Conservation (phyloP, 306 rosid genomes). For the Prunus salicina region DNA sequence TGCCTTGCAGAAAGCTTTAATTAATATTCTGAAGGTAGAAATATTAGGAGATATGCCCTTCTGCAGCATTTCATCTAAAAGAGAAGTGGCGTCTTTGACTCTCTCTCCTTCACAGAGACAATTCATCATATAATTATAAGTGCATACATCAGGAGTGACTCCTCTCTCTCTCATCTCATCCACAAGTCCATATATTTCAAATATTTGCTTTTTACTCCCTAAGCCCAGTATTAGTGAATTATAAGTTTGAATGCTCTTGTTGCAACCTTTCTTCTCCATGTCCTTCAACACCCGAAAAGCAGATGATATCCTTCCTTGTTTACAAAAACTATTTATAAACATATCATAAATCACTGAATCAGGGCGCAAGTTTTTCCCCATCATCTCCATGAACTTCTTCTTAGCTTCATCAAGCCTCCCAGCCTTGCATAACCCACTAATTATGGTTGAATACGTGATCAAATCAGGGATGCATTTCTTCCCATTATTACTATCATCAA, state of each 20-base stretch:
- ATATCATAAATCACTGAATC: conserved; percentile 70
- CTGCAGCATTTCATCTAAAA: conserved; percentile 86
- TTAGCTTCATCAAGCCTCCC: conserved; percentile 92
- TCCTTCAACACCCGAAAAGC: conserved; percentile 93
- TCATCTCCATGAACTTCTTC: conserved; percentile 78
- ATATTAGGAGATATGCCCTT: conserved; percentile 75
- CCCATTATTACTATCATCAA: conserved; percentile 47
- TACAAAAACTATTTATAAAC: conserved; percentile 65
- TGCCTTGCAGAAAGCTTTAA: conserved; percentile 68
- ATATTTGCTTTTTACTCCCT: conserved; percentile 64
- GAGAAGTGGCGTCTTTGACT: conserved; percentile 68
- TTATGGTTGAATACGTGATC: conserved; percentile 70
- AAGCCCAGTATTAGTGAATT: conserved; percentile 80
- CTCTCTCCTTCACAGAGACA: conserved; percentile 78
- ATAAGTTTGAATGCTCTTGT: conserved; percentile 83
- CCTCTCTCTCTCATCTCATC: conserved; percentile 94
- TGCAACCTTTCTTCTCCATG: conserved; percentile 93
- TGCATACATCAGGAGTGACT: conserved; percentile 56
- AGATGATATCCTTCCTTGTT: conserved; percentile 79
- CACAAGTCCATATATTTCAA: conserved; percentile 89
- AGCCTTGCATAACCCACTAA: conserved; percentile 70
- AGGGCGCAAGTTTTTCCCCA: conserved; percentile 62
- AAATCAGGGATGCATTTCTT: conserved; percentile 67
- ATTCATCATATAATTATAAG: conserved; percentile 71
- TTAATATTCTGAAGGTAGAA: conserved; percentile 67